Evolutionary conservation across 2,329 filamentous ascomycete species (phyloP), one percentile per base, ranked within the genome.

Genomic region (Calonectria multiphialidica): DNA sequence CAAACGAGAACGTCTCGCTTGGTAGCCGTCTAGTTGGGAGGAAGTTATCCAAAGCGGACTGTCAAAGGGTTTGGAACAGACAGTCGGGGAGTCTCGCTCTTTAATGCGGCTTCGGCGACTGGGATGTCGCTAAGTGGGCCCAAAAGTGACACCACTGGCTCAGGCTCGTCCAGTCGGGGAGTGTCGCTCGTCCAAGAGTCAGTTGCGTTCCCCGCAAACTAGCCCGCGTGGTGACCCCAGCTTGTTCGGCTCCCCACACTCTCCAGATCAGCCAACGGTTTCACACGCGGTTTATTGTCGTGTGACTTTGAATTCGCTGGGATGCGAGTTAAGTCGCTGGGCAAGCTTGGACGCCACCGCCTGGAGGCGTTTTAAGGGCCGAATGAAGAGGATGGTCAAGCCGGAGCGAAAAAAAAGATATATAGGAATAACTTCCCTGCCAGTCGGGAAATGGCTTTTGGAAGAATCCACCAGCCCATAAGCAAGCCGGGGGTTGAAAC

Each of bases 21-120:
- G 37, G 62, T 16, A 21, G 23, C 23, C 21, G 35, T 9, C 25
- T 18, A 21, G 16, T 18, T 25, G 53, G 53, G 30, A 9, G 40
- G 21, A 30, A 21, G 25, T 23, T 21, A 1, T 16, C 25, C 9
- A 37, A 64, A 25, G 44, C 15, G 49, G 25, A 40, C 23, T 28
- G 28, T 40, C 12, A n/a, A 18, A 57, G 49, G 30, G 40, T 23
- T 23, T 23, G 13, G 33, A n/a, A n/a, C n/a, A n/a, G n/a, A 6
- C 30, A 6, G 44, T 66, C 70, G 70, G 70, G 70, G 67, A 79
- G 25, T 77, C 23, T 78, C 77, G 77, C 77, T 53, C 72, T 59
- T 77, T 78, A 71, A 69, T 23, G 30, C 50, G 37, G 45, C 23
- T n/a, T 30, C 15, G 53, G 44, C 25, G 25, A 55, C 42, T 2